Conservation (phyloP, 306 rosid species). For the Lathyrus aphaca region DNA sequence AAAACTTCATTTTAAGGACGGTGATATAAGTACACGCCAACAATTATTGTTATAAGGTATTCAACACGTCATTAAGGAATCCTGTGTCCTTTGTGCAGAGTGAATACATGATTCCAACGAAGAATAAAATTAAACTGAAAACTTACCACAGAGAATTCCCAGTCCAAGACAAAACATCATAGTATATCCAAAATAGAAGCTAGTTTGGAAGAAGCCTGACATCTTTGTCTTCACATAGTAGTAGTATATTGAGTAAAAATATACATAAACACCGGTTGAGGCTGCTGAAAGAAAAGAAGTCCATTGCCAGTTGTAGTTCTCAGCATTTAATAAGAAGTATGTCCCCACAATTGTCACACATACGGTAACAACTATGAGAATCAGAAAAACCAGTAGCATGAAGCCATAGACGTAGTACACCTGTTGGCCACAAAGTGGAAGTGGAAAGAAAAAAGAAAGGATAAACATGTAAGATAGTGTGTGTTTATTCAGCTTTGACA, state of each 20-base stretch:
- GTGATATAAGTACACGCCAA: neutral
- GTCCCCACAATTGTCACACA: conserved; percentile 99
- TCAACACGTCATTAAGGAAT: conserved; percentile 5
- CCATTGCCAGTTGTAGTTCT: conserved; percentile 99
- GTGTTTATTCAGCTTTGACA: conserved; percentile 15
- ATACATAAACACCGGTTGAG: conserved; percentile 93
- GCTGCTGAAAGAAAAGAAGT: conserved; percentile 99
- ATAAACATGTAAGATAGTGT: conserved; percentile 33
- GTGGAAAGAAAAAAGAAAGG: conserved; percentile 13
- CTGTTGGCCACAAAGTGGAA: conserved; percentile 59
- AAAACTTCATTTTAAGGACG: conserved; percentile 13
- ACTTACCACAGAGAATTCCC: conserved; percentile 97
- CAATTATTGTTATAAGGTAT: neutral
- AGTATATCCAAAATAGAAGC: conserved; percentile 99
- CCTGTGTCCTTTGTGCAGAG: conserved; percentile 1
- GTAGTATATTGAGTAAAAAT: conserved; percentile 92
- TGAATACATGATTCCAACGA: neutral
- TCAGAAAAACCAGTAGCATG: conserved; percentile 96
- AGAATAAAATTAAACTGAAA: conserved; percentile 26
- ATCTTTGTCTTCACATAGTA: conserved; percentile 97
- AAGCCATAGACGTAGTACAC: conserved; percentile 99
- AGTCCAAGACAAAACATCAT: conserved; percentile 97
- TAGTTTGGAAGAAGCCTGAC: conserved; percentile 99
- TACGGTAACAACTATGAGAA: conserved; percentile 87
- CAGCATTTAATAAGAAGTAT: conserved; percentile 94